A percentile compares a stretch with the other conserved stretches of the same genome.
These are phyloP conservation scores for Naganishia vaughanmartiniae DNA, from an alignment of 768 basidiomycete species.

Conservation along the genomic window DNA sequence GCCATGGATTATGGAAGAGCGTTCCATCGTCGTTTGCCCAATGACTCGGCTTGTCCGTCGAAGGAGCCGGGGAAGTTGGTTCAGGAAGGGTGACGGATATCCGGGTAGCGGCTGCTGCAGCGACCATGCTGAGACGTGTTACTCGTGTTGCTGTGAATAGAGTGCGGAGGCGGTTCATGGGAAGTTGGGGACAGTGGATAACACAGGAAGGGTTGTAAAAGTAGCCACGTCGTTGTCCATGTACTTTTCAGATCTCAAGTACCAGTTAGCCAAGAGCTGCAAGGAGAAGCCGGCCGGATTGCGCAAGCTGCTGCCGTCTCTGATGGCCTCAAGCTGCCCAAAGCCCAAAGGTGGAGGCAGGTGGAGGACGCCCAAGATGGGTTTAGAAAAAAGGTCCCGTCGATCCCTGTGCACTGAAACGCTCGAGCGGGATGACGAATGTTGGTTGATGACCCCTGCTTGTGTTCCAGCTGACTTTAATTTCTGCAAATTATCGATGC, in stretches of 20 bases:
- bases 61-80: neutral
- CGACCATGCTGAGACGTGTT: slow-evolving; percentile 15
- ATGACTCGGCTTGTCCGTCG: slow-evolving; percentile 29
- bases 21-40: slow-evolving; percentile 43
- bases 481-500: no score
- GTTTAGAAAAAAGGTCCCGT: no score
- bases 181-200: neutral
- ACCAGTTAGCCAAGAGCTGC: no score
- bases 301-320: neutral
- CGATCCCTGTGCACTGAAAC: no score
- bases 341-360: neutral
- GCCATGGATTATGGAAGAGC: slow-evolving; percentile 46
- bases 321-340: no score
- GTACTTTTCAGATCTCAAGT: no score
- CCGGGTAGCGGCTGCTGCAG: neutral
- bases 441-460: neutral
- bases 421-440: neutral
- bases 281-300: neutral
- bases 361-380: neutral
- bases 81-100: slow-evolving; percentile 13
- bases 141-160: neutral
- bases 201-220: neutral
- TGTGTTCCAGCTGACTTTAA: neutral
- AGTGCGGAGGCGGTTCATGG: slow-evolving; percentile 10
- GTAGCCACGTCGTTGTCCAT: no score